Conservation (phyloP, 2,329 filamentous ascomycete genomes). For the Neofusicoccum umdonicola region DNA sequence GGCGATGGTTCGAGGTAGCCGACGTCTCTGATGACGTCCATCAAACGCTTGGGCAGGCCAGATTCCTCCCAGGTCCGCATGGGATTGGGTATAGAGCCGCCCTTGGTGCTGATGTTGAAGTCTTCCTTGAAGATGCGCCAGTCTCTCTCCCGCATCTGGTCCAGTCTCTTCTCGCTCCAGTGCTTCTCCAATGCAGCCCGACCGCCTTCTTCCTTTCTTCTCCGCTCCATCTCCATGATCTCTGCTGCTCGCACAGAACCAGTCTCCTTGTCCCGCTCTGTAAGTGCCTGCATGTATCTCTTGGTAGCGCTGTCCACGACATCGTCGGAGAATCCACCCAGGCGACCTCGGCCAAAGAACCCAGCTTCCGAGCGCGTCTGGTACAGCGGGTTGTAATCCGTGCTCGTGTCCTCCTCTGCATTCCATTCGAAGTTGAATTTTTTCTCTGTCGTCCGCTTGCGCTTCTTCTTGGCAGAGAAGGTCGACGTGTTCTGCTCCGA, state of each 20-base stretch:
- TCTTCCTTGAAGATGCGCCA: slow-evolving; percentile 99
- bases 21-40: slow-evolving; percentile 78
- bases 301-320: slow-evolving; percentile 50
- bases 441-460: slow-evolving; percentile 85
- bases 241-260: slow-evolving; percentile 74
- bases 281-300: slow-evolving; percentile 66
- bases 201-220: slow-evolving; percentile 68
- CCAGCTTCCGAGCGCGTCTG: slow-evolving; percentile 63
- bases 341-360: slow-evolving; percentile 66
- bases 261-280: slow-evolving; percentile 71
- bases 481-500: slow-evolving; percentile 81
- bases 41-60: slow-evolving; percentile 68
- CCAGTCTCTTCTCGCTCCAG: slow-evolving; percentile 90
- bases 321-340: slow-evolving; percentile 66
- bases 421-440: slow-evolving; percentile 99
- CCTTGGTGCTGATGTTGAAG: slow-evolving; percentile 94
- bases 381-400: slow-evolving; percentile 79
- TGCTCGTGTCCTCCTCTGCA: slow-evolving; percentile 85
- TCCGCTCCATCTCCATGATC: slow-evolving; percentile 80
- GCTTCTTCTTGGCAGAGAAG: slow-evolving; percentile 95
- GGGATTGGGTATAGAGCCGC: slow-evolving; percentile 85
- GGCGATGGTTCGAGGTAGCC: slow-evolving; percentile 90
- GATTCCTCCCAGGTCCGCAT: slow-evolving; percentile 96
- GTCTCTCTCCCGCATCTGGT: slow-evolving; percentile 94
- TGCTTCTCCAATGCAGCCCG: slow-evolving; percentile 82